These are phyloP conservation scores for Aspergillus carbonarius DNA, from an alignment of 2,329 filamentous ascomycete genomes.

Conservation along the genomic window DNA sequence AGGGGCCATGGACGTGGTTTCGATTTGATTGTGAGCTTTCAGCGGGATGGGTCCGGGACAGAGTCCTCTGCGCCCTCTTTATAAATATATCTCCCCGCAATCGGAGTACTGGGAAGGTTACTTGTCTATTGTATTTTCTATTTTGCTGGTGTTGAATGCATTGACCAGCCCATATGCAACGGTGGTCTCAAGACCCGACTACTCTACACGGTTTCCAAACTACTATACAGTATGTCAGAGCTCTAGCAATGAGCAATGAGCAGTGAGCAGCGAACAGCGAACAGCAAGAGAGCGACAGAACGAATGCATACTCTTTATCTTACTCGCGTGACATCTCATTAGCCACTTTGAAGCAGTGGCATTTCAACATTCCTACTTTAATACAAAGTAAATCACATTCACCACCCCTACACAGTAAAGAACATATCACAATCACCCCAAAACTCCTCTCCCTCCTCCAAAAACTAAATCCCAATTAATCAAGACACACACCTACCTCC, in stretches of 20 bases:
- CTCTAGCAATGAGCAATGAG: neutral
- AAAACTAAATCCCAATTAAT: too few relatives aligned
- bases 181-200: neutral
- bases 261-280: too few relatives aligned
- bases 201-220: neutral
- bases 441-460: too few relatives aligned
- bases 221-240: neutral
- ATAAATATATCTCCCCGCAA: neutral
- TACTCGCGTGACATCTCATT: too few relatives aligned
- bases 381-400: too few relatives aligned
- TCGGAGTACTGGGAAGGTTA: neutral
- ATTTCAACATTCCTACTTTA: too few relatives aligned
- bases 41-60: neutral
- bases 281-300: neutral
- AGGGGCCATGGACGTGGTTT: neutral
- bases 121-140: slow-evolving; percentile 6
- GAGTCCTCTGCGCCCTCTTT: neutral
- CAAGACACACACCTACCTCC: too few relatives aligned
- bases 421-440: too few relatives aligned
- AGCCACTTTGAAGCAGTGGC: too few relatives aligned
- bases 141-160: neutral
- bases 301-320: neutral
- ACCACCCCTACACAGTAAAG: too few relatives aligned
- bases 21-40: slow-evolving; percentile 1
- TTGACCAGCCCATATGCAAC: neutral